Percentiles rank a stretch among this genome's conserved stretches.
phyloP scores from a whole-genome alignment of 305 asterid genomes.

The Fraxinus xanthoxyloides region DNA sequence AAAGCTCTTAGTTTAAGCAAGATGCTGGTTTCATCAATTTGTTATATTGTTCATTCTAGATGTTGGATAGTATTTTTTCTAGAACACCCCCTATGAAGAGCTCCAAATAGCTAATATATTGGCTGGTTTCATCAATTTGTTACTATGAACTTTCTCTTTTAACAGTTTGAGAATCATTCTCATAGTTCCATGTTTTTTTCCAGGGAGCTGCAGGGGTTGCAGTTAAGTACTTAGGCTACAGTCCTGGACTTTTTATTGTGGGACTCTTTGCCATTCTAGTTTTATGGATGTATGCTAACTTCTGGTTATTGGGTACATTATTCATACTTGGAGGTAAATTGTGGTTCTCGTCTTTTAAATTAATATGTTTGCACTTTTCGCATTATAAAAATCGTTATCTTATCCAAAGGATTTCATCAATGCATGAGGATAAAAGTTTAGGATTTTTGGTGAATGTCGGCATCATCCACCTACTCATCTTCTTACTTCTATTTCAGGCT shows the following conservation, averaged over 20 bases:
- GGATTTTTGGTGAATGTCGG: constrained; percentile 8
- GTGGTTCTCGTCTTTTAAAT: not conserved
- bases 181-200: constrained; percentile 33
- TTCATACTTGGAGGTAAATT: constrained; percentile 92
- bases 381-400: not conserved
- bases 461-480: constrained; percentile 11
- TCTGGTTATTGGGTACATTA: constrained; percentile 94
- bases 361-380: not conserved
- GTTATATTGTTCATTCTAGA: not conserved
- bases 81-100: not conserved
- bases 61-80: not conserved
- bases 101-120: not conserved
- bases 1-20: not conserved
- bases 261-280: constrained; percentile 83
- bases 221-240: constrained; percentile 90
- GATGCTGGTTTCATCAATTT: not conserved
- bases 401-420: not conserved
- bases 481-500: not conserved
- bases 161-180: constrained; percentile 7
- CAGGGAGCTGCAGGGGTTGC: constrained; percentile 98
- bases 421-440: not conserved
- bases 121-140: too few relatives aligned
- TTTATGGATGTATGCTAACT: constrained; percentile 98
- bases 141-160: constrained; percentile 6
- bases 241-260: constrained; percentile 95